Conservation (phyloP, 495 filamentous ascomycete genomes). For the Talaromyces ruber region DNA sequence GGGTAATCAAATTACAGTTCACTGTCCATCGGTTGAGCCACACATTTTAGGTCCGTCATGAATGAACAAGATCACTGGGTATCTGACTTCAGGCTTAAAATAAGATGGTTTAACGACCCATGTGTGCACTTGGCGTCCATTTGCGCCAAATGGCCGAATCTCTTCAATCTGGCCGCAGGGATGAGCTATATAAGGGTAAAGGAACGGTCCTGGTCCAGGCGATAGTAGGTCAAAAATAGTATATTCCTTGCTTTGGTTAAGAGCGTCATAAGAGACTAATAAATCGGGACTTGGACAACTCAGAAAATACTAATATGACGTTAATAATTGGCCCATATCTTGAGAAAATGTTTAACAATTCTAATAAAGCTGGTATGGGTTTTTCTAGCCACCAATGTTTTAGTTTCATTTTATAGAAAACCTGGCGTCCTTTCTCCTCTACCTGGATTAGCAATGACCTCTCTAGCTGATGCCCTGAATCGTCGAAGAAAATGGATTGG, state of each 20-base stretch:
- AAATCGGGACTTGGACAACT: conserved; percentile 34
- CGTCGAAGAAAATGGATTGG: no score
- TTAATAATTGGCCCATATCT: conserved; percentile 51
- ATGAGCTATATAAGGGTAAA: conserved; percentile 43
- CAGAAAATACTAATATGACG: conserved; percentile 38
- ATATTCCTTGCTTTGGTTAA: conserved; percentile 64
- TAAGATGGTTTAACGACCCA: conserved; percentile 39
- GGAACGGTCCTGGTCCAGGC: conserved; percentile 41
- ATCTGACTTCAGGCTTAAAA: conserved; percentile 37
- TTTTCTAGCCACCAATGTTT: conserved; percentile 39
- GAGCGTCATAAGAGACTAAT: conserved; percentile 56
- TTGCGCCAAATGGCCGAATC: conserved; percentile 15
- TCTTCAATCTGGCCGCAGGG: neutral
- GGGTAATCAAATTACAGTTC: conserved; percentile 43
- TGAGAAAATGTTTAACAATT: conserved; percentile 41
- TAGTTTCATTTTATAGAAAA: conserved; percentile 54
- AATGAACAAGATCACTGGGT: conserved; percentile 42
- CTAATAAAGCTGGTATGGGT: conserved; percentile 12
- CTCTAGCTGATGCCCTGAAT: no score
- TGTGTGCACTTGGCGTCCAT: conserved; percentile 37
- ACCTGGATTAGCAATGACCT: conserved; percentile 58
- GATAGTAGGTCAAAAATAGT: conserved; percentile 45
- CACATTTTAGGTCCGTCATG: conserved; percentile 43
- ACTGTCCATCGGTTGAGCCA: conserved; percentile 42
- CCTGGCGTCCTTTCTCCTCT: conserved; percentile 55